Evolutionary conservation across 148 eudicot genomes (phyloP), one percentile per base, ranked within the genome.

Genomic region (Chenopodium suecicum): DNA sequence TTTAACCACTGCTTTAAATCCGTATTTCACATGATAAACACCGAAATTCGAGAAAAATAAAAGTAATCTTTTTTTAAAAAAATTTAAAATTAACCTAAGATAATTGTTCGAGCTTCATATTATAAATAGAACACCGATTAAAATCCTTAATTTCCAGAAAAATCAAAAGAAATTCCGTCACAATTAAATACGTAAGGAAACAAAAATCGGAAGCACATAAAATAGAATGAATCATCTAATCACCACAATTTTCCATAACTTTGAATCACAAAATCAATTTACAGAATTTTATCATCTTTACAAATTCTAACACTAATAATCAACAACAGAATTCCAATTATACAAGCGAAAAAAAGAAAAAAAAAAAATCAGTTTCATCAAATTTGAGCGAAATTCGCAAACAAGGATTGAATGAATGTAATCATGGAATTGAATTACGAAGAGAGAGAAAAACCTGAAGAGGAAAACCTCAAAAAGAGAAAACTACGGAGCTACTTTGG

Each of bases 361-460:
- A 31, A 31, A 50, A 4, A 34, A 4, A 48, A 7, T 9, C 20
- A 56, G 62, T 13, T 56, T 58, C 7, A 58, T 58, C 62, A 19
- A 48, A 73, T 73, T 73, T 37, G 7, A 50, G 19, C 16, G 22
- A 17, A 23, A 27, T 74, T 11, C 9, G 22, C 17, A n/a, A 48
- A 27, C 1, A 48, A 11, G 52, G 11, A 74, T 7, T 13, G n/a
- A 32, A 2, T 6, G 66, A 75, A 9, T 56, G 6, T 9, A 60
- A 62, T 56, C 9, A 37, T 1, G 16, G 22, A 47, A 67, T 64
- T 23, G 69, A 31, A 27, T 3, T 0, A 5, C 7, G 10, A 47
- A 47, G 8, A 20, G 7, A 52, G 32, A 34, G 22, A 69, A 14
- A 69, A 50, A 79, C 75, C 81, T 79, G 81, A 12, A 17, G 32